Conservation (phyloP, 2,329 filamentous ascomycete genomes). For the Penicillium sp. region DNA sequence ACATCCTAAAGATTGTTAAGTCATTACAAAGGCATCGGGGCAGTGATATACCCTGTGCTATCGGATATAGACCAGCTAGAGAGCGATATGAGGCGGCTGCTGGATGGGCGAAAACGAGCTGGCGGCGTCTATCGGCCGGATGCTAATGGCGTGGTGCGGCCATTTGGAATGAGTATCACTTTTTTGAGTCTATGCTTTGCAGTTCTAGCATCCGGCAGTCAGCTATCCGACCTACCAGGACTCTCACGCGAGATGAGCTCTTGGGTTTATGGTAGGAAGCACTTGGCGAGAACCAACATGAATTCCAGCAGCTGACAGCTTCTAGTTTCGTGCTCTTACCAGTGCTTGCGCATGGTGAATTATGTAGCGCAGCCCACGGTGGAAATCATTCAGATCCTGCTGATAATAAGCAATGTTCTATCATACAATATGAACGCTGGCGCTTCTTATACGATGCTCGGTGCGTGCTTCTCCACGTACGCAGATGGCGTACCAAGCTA, state of each 20-base stretch:
- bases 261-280: constrained; percentile 62
- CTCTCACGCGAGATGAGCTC: constrained; percentile 67
- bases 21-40: constrained; percentile 60
- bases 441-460: constrained; percentile 65
- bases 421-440: constrained; percentile 70
- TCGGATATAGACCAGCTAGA: constrained; percentile 58
- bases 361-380: constrained; percentile 66
- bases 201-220: constrained; percentile 64
- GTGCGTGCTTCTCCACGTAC: constrained; percentile 36
- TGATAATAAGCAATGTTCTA: constrained; percentile 66
- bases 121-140: constrained; percentile 46
- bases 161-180: constrained; percentile 62
- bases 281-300: not conserved
- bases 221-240: constrained; percentile 60
- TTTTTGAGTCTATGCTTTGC: constrained; percentile 67
- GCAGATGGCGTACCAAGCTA: not conserved
- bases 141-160: constrained; percentile 56
- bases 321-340: constrained; percentile 66
- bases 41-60: constrained; percentile 63
- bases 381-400: constrained; percentile 65
- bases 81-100: constrained; percentile 55
- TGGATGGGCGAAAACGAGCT: constrained; percentile 54
- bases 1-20: constrained; percentile 51
- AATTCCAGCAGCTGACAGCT: constrained; percentile 28
- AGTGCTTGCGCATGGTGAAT: constrained; percentile 67